Percentiles rank a stretch among this genome's conserved stretches.
phyloP scores from a whole-genome alignment of 176 grass and related monocot species.

The Triticum turgidum region DNA sequence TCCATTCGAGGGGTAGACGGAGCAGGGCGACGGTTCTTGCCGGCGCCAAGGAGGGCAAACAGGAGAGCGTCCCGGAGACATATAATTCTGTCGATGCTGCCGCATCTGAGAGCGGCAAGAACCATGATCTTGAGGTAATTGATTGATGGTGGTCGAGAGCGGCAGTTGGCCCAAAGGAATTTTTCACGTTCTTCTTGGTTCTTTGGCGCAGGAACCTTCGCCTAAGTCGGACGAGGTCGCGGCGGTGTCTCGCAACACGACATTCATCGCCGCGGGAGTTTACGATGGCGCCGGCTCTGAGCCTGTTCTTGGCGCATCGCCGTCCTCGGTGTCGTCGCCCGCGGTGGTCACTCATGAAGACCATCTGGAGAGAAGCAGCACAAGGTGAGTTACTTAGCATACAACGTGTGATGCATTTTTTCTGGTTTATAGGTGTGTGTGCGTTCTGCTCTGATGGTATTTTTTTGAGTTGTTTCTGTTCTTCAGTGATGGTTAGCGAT shows the following conservation, averaged over 20 bases:
- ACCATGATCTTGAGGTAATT: not conserved
- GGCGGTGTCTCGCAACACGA: not conserved
- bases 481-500: not conserved
- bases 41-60: not conserved
- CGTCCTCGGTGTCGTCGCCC: no score
- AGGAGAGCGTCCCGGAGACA: not conserved
- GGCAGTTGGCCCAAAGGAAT: not conserved
- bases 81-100: no score
- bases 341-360: not conserved
- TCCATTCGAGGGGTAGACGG: no score
- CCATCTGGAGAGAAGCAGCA: no score
- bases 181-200: constrained; percentile 22
- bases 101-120: not conserved
- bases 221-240: not conserved
- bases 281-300: not conserved
- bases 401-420: no score
- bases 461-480: not conserved
- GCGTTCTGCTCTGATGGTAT: no score
- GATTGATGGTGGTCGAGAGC: not conserved
- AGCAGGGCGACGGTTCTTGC: not conserved
- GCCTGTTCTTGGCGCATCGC: not conserved
- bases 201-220: not conserved
- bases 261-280: not conserved
- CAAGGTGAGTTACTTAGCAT: no score
- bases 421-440: no score